These are phyloP conservation scores for Orbilia javanica DNA, from an alignment of 2,329 filamentous ascomycete genomes.

Conservation along the genomic window DNA sequence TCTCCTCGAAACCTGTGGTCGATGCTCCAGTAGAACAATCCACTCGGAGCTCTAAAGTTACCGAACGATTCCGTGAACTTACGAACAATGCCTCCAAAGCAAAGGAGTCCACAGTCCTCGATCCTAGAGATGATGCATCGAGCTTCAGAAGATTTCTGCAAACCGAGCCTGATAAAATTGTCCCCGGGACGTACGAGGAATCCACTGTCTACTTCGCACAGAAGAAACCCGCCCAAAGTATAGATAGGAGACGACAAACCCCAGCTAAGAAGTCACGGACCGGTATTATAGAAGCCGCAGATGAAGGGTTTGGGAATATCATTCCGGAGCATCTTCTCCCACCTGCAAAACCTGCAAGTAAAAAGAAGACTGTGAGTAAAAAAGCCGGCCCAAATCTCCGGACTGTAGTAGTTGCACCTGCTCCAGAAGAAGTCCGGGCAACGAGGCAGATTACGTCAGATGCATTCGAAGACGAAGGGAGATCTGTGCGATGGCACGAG, in stretches of 20 bases:
- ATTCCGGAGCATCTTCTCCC: conserved; percentile 50
- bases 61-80: conserved; percentile 45
- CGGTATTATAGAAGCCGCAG: conserved; percentile 10
- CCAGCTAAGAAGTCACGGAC: conserved; percentile 17
- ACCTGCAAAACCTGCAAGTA: conserved; percentile 3
- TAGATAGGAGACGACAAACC: conserved; percentile 27
- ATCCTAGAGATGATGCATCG: conserved; percentile 32
- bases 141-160: conserved; percentile 51
- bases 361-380: neutral
- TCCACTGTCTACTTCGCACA: conserved; percentile 49
- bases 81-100: conserved; percentile 28
- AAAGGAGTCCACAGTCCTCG: neutral
- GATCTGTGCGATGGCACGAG: conserved; percentile 51
- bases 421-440: neutral
- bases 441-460: conserved; percentile 13
- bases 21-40: neutral
- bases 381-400: neutral
- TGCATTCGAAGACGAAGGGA: conserved; percentile 40
- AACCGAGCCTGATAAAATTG: conserved; percentile 44
- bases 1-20: conserved; percentile 17
- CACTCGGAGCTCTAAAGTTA: conserved; percentile 21
- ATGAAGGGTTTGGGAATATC: conserved; percentile 32
- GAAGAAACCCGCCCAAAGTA: neutral
- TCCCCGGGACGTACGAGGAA: conserved; percentile 52
- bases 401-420: neutral